Evolutionary conservation across 352 stramenopile genomes (phyloP).

Genomic region (Globisporangium radiosum): DNA sequence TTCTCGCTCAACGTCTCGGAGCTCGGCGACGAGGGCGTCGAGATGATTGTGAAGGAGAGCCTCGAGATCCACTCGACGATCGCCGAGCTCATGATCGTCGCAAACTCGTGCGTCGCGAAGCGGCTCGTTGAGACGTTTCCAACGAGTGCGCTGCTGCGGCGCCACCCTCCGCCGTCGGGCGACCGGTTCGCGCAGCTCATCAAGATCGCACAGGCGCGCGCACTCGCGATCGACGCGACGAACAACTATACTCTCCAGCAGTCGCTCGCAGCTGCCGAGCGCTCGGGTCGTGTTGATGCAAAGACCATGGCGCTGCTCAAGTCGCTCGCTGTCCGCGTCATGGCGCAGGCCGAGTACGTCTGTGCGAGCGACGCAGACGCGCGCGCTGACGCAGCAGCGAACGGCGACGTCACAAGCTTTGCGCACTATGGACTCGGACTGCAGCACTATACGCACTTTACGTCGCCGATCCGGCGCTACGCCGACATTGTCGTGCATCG

Average conservation of each 20-base stretch:
- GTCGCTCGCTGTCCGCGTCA: conserved; percentile 90
- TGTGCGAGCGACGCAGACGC: conserved; percentile 61
- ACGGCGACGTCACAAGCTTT: conserved; percentile 53
- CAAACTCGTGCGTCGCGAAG: conserved; percentile 85
- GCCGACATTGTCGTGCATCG: conserved; percentile 90
- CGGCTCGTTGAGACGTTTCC: conserved; percentile 81
- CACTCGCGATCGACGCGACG: conserved; percentile 63
- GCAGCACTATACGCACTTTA: conserved; percentile 91
- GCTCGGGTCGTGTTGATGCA: conserved; percentile 47
- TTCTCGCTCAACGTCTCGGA: conserved; percentile 79
- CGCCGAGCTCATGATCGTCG: conserved; percentile 92
- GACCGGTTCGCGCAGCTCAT: conserved; percentile 73
- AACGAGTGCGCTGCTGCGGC: conserved; percentile 77
- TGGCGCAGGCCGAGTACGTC: conserved; percentile 94
- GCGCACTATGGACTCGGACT: conserved; percentile 86
- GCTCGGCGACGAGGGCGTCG: conserved; percentile 61
- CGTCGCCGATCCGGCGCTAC: conserved; percentile 88
- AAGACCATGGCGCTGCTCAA: conserved; percentile 88
- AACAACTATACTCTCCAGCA: conserved; percentile 83
- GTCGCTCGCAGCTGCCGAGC: conserved; percentile 53
- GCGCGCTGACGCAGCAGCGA: conserved; percentile 16
- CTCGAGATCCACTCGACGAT: conserved; percentile 93
- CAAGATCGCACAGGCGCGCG: conserved; percentile 58
- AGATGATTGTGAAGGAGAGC: conserved; percentile 87
- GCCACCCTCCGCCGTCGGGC: conserved; percentile 74